A percentile compares a stretch with the other conserved stretches of the same genome.
Evolutionary conservation across 257 asterid species (phyloP).

Genomic region (Cinchona pubescens): DNA sequence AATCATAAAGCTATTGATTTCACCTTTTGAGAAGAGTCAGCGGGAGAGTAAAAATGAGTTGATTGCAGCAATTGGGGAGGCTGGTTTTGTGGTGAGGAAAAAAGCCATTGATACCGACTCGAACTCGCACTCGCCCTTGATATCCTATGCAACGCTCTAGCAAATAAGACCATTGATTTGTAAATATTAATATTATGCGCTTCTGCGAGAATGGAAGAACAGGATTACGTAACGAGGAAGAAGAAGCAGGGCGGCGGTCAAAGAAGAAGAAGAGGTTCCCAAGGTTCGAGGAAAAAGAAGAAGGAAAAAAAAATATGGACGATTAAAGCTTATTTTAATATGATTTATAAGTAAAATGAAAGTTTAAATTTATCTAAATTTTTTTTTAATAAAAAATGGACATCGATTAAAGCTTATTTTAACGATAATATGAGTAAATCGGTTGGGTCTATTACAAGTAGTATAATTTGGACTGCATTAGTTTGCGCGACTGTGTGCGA

Average conservation of each 20-base stretch:
- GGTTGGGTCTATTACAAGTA: too few relatives aligned
- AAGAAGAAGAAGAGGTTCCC: background rate
- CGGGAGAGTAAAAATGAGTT: constrained; percentile 6
- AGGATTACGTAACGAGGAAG: background rate
- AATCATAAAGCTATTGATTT: background rate
- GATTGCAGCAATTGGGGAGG: background rate
- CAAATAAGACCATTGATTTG: background rate
- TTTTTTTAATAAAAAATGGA: too few relatives aligned
- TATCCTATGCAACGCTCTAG: background rate
- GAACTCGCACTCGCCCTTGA: background rate
- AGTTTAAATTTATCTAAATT: too few relatives aligned
- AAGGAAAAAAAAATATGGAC: too few relatives aligned
- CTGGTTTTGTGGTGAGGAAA: background rate
- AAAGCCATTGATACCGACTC: background rate
- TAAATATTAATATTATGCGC: background rate
- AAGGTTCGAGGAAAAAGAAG: background rate
- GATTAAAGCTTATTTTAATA: too few relatives aligned
- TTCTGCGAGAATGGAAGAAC: background rate
- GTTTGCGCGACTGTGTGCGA: background rate
- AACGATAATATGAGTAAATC: too few relatives aligned
- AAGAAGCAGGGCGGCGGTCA: background rate
- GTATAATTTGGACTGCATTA: background rate
- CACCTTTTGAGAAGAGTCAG: constrained; percentile 26
- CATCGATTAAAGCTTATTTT: too few relatives aligned
- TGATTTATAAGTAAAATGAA: too few relatives aligned